Percentiles rank a stretch among this genome's conserved stretches.
phyloP scores from a whole-genome alignment of 2,329 filamentous ascomycete genomes.

The Aspergillus versicolor region DNA sequence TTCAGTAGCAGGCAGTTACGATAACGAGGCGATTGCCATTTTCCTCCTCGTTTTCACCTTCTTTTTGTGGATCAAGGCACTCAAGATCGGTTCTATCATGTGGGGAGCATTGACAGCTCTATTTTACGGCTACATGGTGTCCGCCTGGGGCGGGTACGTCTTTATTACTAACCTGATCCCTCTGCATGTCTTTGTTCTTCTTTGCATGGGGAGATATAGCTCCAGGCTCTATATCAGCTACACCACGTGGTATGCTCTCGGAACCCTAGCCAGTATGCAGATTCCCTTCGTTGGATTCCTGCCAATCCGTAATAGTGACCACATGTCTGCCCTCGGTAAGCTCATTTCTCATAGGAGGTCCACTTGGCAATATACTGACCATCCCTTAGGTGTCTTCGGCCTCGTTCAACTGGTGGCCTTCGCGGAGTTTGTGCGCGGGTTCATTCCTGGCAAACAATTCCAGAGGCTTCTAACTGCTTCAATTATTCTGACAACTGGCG shows the following conservation, averaged over 20 bases:
- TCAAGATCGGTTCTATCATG: slow-evolving; percentile 94
- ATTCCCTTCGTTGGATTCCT: slow-evolving; percentile 98
- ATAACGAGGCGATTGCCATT: slow-evolving; percentile 99
- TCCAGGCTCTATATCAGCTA: slow-evolving; percentile 93
- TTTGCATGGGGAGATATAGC: slow-evolving; percentile 97
- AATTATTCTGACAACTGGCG: slow-evolving; percentile 70
- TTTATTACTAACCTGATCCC: slow-evolving; percentile 98
- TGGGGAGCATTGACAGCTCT: slow-evolving; percentile 93
- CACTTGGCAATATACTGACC: slow-evolving; percentile 20
- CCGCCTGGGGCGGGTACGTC: slow-evolving; percentile 98
- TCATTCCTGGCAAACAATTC: slow-evolving; percentile 89
- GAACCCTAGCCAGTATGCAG: slow-evolving; percentile 97
- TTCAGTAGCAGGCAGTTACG: slow-evolving; percentile 96
- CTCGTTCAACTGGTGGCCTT: slow-evolving; percentile 91
- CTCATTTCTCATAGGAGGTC: slow-evolving; percentile 7
- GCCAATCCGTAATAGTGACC: slow-evolving; percentile 94
- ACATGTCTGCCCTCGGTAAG: slow-evolving; percentile 93
- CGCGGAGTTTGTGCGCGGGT: slow-evolving; percentile 84
- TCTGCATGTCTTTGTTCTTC: slow-evolving; percentile 87
- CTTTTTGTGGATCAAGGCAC: slow-evolving; percentile 97
- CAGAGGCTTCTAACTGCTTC: slow-evolving; percentile 80
- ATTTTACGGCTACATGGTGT: slow-evolving; percentile 99
- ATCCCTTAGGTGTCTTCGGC: slow-evolving; percentile 76
- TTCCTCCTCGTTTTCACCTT: slow-evolving; percentile 98
- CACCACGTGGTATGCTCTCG: slow-evolving; percentile 95